Conservation (phyloP, 805 yeast species). For the Kregervanrija pseudodelftensis region DNA sequence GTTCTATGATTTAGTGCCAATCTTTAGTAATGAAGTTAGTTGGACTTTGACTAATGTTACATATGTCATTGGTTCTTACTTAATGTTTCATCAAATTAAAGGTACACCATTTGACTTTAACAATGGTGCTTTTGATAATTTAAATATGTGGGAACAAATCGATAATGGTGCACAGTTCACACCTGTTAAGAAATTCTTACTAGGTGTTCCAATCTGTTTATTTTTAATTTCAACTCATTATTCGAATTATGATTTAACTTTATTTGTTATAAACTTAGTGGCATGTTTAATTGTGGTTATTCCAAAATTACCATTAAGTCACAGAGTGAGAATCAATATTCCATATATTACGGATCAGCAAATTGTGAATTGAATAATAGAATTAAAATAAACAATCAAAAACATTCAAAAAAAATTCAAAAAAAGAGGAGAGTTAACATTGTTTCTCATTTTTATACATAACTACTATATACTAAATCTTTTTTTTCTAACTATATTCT, state of each 20-base stretch:
- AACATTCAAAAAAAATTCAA: background rate
- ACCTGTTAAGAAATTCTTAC: slow-evolving; percentile 87
- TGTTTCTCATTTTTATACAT: background rate
- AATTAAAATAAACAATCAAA: background rate
- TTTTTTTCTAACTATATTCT: background rate
- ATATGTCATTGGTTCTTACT: slow-evolving; percentile 83
- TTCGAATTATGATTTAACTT: slow-evolving; percentile 71
- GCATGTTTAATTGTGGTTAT: slow-evolving; percentile 83
- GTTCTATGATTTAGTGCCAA: slow-evolving; percentile 73
- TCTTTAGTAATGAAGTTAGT: slow-evolving; percentile 72
- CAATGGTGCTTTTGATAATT: slow-evolving; percentile 89
- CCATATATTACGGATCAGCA: slow-evolving; percentile 39
- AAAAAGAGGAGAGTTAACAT: background rate
- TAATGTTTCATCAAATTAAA: slow-evolving; percentile 94
- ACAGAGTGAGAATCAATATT: slow-evolving; percentile 63
- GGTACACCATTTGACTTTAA: slow-evolving; percentile 98
- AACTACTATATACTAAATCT: no score
- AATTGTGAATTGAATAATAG: slow-evolving; percentile 16
- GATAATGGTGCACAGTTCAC: slow-evolving; percentile 90
- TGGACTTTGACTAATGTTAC: slow-evolving; percentile 94
- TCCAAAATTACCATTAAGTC: slow-evolving; percentile 83
- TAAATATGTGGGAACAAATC: slow-evolving; percentile 98
- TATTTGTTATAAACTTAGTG: slow-evolving; percentile 71
- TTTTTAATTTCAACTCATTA: slow-evolving; percentile 87
- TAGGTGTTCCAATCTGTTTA: slow-evolving; percentile 87